phyloP scores from a whole-genome alignment of 2,329 filamentous ascomycete genomes.

The Didymella keratinophila region DNA sequence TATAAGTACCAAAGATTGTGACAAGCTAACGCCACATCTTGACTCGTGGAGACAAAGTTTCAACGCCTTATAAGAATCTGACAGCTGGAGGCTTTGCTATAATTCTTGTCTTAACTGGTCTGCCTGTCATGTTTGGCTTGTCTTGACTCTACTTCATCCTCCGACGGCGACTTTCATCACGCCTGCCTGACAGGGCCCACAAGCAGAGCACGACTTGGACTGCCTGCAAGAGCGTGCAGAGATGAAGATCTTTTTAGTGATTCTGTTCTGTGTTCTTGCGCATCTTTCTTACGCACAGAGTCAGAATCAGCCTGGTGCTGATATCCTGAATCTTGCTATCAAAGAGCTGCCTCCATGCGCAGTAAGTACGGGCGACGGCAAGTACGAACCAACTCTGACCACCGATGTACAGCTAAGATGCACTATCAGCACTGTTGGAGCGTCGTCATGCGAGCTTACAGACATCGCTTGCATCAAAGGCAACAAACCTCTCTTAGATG shows the following conservation, averaged over 20 bases:
- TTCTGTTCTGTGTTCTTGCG: constrained; percentile 9
- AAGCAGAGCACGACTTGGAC: background rate
- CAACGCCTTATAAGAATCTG: background rate
- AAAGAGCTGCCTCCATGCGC: constrained; percentile 23
- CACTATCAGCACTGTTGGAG: constrained; percentile 27
- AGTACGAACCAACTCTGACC: background rate
- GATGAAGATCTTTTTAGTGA: constrained; percentile 6
- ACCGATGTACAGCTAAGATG: constrained; percentile 29
- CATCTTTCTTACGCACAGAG: constrained; percentile 15
- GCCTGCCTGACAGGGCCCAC: background rate
- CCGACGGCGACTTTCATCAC: background rate
- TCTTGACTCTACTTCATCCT: constrained; percentile 1
- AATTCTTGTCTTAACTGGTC: background rate
- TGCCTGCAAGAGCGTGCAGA: constrained; percentile 2
- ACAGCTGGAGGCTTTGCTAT: background rate
- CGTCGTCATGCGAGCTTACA: constrained; percentile 36
- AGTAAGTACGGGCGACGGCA: constrained; percentile 5
- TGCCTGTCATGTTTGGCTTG: background rate
- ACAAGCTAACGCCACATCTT: background rate
- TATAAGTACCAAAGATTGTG: background rate
- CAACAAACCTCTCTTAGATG: constrained; percentile 27
- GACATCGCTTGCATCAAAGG: constrained; percentile 36
- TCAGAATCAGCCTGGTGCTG: constrained; percentile 16
- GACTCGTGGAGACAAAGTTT: constrained; percentile 1
- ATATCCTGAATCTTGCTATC: constrained; percentile 17